Base-by-base conservation (phyloP, 768 basidiomycete genomes). In the Lactarius psammicola region DNA sequence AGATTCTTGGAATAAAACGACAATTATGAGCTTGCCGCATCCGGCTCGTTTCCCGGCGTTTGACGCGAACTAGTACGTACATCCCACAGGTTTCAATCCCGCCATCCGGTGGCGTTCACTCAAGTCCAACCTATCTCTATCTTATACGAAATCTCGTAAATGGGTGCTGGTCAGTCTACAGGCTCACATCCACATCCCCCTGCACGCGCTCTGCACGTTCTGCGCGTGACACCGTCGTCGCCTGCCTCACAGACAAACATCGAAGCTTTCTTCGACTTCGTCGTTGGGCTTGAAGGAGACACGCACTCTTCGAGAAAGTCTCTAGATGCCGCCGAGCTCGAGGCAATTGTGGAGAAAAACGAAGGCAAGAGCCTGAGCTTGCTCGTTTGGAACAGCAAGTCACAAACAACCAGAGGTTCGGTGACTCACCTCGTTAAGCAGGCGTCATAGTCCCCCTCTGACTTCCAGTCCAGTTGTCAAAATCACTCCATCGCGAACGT, bases 191-290 rank as follows among this genome's bases (percentile, higher is more conserved):
- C 76, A 15, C 82, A 85, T 62, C 74, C 77, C 15, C 87, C 88
- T 49, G 74, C 80, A 46, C 86, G 82, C 66, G 92, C 87, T 2
- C 78, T 97, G 11, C 95, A 98, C 74, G 90, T 95, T 68, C 80
- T 97, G 63, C 87, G 95, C 62, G 94, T 97, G 34, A 94, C 93
- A 1, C 90, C 94, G 1, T 83, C 84, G 6, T 95, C 92, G 1
- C 97, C 97, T 7, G 93, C 96, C 0, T 92, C 92, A 0, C 82
- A 87, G 65, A 92, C 93, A 0, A 84, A 82, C 61, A 87, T 95
- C 55, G 92, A 90, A 74, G 92, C 96, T 3, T 95, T 94, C 78
- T 99, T 99, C 72, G 97, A 98, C 79, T 98, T 97, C 75, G 84
- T 99, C 26, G 87, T 97, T 49, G 97, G 96, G 11, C 90, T 94